phyloP scores from a whole-genome alignment of 208 protist species.

The Wallacemonas sp. region DNA sequence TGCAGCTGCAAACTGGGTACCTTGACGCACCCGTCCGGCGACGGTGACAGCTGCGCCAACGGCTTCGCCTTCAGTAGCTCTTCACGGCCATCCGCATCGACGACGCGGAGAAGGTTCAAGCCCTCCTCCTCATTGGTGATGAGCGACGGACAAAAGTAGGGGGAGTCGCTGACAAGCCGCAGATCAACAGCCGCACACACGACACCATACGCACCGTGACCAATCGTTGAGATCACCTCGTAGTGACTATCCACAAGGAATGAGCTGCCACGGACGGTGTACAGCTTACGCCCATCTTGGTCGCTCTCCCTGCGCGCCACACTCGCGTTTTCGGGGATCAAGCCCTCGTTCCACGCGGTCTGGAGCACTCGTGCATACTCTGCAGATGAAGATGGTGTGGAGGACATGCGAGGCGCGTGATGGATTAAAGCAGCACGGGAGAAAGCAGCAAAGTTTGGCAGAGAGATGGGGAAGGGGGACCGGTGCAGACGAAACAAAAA shows the following conservation, averaged over 20 bases:
- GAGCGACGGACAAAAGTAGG: conserved; percentile 35
- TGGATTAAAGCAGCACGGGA: too few relatives aligned
- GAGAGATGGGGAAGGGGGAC: too few relatives aligned
- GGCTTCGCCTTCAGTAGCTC: conserved; percentile 15
- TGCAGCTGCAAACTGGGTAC: conserved; percentile 17
- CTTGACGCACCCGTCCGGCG: background rate
- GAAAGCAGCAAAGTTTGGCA: too few relatives aligned
- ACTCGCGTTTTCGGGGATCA: background rate
- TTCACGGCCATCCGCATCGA: conserved; percentile 8
- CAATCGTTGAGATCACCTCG: conserved; percentile 56
- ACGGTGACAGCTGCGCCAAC: background rate
- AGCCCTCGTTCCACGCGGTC: background rate
- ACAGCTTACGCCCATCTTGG: conserved; percentile 45
- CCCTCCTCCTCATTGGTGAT: conserved; percentile 39
- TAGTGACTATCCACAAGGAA: conserved; percentile 77
- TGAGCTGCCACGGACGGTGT: conserved; percentile 41
- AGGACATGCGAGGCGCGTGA: background rate
- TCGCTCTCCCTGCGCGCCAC: background rate
- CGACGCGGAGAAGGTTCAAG: conserved; percentile 21
- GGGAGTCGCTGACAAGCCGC: conserved; percentile 38
- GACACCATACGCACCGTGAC: conserved; percentile 72
- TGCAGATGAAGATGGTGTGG: background rate
- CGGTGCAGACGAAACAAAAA: too few relatives aligned
- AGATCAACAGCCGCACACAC: conserved; percentile 73
- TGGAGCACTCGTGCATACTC: background rate